Percentiles rank a stretch among this genome's conserved stretches.
These are phyloP conservation scores for Leptomonas seymouri DNA, from an alignment of 208 protist genomes.

Conservation along the genomic window DNA sequence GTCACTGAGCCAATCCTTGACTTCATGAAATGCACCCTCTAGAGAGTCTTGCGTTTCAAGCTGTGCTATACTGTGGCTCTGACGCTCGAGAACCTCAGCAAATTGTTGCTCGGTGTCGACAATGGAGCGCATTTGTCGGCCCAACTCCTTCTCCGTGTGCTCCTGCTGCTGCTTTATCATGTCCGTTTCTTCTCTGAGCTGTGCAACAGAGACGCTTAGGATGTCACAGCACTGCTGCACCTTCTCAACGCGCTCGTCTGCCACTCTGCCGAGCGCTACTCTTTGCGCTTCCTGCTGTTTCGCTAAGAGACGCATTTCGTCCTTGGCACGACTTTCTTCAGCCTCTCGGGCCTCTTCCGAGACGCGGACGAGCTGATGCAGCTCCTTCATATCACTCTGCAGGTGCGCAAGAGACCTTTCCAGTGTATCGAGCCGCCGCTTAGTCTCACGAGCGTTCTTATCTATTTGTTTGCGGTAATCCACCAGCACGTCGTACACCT, in stretches of 20 bases:
- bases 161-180: slow-evolving; percentile 6
- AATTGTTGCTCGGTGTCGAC: slow-evolving; percentile 12
- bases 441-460: slow-evolving; percentile 13
- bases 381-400: slow-evolving; percentile 16
- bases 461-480: slow-evolving; percentile 28
- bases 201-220: slow-evolving; percentile 5
- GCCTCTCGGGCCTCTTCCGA: not conserved
- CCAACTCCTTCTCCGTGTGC: slow-evolving; percentile 8
- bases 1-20: slow-evolving; percentile 86
- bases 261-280: not conserved
- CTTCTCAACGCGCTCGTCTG: slow-evolving; percentile 1
- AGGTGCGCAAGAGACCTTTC: slow-evolving; percentile 11
- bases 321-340: not conserved
- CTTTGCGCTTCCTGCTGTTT: slow-evolving; percentile 13
- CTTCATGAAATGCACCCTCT: slow-evolving; percentile 67
- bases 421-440: slow-evolving; percentile 17
- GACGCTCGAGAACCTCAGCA: slow-evolving; percentile 31
- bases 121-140: slow-evolving; percentile 21
- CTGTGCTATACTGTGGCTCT: slow-evolving; percentile 41
- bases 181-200: slow-evolving; percentile 21
- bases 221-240: slow-evolving; percentile 6
- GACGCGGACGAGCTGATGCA: not conserved
- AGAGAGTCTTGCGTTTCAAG: slow-evolving; percentile 47
- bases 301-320: not conserved
- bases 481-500: slow-evolving; percentile 26